Evolutionary conservation across 345 rosid genomes (phyloP), one percentile per base, ranked within the genome.

Genomic region (Syzygium jambos): DNA sequence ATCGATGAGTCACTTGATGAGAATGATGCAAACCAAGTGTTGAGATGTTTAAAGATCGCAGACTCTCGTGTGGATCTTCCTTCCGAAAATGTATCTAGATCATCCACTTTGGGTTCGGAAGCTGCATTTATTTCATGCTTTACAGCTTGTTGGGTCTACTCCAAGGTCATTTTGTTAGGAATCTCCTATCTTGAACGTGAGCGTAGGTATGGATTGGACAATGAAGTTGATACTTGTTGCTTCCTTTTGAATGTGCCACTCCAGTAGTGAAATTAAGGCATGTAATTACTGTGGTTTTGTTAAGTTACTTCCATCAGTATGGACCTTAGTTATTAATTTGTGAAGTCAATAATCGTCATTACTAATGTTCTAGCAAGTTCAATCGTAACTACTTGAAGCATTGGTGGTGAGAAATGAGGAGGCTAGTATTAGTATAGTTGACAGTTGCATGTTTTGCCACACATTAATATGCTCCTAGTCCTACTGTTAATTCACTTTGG

Each of bases 1-100:
- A 95, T 97, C 95, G 99, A 95, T 89, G 95, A 96, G 88, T 92
- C 96, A 86, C 97, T 97, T 85, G 99, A 95, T 87, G 91, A 89
- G 90, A 93, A 92, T 88, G 88, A 94, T n/a, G 73, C 11, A 86
- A 94, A 89, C 78, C 84, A 89, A 65, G 96, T 95, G 63, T 89
- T 92, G 85, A 93, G 91, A 91, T 96, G 95, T 93, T 92, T 93
- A 85, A 92, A 87, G 90, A 90, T 96, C 85, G 95, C 99, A 80
- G 94, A 94, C 54, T 92, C 95, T 30, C 93, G 65, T 22, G 82
- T 96, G 53, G 89, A 91, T 43, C 86, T 88, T 87, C 89, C 90
- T 89, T 38, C 89, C 11, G 77, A 85, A 68, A 85, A 92, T 84
- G 90, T 78, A 73, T 51, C 27, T 78, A 88, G 87, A 38, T 90